Percentiles rank a stretch among this genome's conserved stretches.
phyloP scores from a whole-genome alignment of 2,329 filamentous ascomycete species.

The Hypomyces rosellus region DNA sequence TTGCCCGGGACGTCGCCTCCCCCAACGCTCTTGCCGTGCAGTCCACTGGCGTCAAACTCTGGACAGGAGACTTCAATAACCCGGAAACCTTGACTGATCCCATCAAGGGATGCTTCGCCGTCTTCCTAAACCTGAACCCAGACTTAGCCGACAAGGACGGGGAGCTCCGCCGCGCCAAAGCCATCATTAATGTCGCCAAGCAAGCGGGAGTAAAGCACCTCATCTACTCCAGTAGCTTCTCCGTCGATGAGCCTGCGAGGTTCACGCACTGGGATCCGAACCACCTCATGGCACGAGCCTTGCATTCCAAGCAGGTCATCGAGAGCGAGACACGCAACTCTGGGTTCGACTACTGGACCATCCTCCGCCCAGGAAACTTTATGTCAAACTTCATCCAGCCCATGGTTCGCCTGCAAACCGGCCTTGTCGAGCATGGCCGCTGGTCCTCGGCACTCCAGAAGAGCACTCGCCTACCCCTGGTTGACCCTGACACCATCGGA shows the following conservation, averaged over 20 bases:
- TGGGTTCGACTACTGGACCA: constrained; percentile 39
- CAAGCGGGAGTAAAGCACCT: constrained; percentile 31
- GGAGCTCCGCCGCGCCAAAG: constrained; percentile 24
- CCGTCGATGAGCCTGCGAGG: constrained; percentile 23
- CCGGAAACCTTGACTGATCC: constrained; percentile 21
- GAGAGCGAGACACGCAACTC: constrained; percentile 32
- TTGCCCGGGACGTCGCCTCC: constrained; percentile 26
- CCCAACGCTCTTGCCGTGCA: constrained; percentile 23
- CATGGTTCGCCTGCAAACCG: constrained; percentile 33
- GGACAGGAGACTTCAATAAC: constrained; percentile 29
- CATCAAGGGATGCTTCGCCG: constrained; percentile 22
- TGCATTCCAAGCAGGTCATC: constrained; percentile 35
- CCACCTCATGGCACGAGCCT: constrained; percentile 21
- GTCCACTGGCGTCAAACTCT: constrained; percentile 27
- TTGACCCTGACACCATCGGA: constrained; percentile 43
- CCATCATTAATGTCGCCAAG: constrained; percentile 31
- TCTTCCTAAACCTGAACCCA: constrained; percentile 30
- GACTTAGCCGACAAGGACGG: constrained; percentile 23
- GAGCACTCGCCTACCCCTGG: constrained; percentile 33
- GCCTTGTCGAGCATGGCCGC: constrained; percentile 30
- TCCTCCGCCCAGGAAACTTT: constrained; percentile 45
- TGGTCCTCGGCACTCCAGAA: constrained; percentile 30
- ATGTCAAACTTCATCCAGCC: constrained; percentile 44
- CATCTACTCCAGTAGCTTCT: constrained; percentile 31
- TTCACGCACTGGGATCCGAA: constrained; percentile 21